phyloP scores from a whole-genome alignment of 768 basidiomycete genomes.

The Termitomyces sp. region DNA sequence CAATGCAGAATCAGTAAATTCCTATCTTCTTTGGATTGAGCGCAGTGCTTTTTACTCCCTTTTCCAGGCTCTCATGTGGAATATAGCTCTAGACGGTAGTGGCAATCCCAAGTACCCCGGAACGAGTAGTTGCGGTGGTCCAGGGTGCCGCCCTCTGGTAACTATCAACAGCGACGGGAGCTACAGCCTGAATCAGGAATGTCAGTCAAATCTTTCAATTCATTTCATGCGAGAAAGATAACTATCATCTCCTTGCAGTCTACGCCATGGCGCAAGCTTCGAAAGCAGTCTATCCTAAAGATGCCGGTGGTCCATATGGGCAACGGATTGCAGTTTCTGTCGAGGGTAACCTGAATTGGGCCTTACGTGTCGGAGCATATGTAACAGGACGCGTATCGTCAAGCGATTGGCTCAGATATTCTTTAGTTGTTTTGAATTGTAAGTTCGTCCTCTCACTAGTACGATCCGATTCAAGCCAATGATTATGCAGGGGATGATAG shows the following conservation, averaged over 20 bases:
- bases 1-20: slow-evolving; percentile 13
- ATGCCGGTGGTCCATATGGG: slow-evolving; percentile 61
- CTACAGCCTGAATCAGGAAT: slow-evolving; percentile 70
- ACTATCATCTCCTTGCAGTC: slow-evolving; percentile 27
- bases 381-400: slow-evolving; percentile 50
- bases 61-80: slow-evolving; percentile 55
- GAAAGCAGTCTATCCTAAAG: slow-evolving; percentile 67
- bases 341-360: slow-evolving; percentile 49
- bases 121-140: slow-evolving; percentile 51
- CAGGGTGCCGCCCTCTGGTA: slow-evolving; percentile 61
- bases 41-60: not conserved
- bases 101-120: slow-evolving; percentile 65
- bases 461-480: not conserved
- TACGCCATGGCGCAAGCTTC: slow-evolving; percentile 73
- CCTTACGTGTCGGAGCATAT: slow-evolving; percentile 60
- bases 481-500: slow-evolving; percentile 39
- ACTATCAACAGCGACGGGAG: slow-evolving; percentile 60
- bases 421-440: slow-evolving; percentile 73
- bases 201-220: slow-evolving; percentile 25
- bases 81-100: slow-evolving; percentile 56
- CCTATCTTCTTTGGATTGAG: not conserved
- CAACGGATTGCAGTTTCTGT: slow-evolving; percentile 62
- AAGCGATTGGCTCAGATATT: slow-evolving; percentile 58
- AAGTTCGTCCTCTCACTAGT: slow-evolving; percentile 8
- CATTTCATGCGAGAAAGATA: not conserved